Base-by-base conservation (phyloP, 768 basidiomycete genomes). In the Exidia glandulosa region DNA sequence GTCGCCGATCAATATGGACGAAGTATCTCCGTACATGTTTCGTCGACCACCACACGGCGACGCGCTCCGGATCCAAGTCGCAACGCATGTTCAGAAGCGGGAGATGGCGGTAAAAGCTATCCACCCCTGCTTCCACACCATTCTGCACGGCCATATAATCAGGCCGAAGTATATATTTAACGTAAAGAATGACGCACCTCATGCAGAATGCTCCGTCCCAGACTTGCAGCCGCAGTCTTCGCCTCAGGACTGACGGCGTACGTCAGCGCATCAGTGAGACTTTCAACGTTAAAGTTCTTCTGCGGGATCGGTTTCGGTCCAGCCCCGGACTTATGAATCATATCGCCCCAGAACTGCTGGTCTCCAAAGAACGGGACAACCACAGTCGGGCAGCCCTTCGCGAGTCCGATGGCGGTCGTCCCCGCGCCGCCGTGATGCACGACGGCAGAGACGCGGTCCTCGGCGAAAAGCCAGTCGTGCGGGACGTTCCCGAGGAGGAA, bases 281-380 rank as follows among this genome's bases (percentile, higher is more conserved):
- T 82, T 23, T 79, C 75, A 3, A 73, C 72, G 7, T 66, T 74
- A 12, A 86, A 70, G n/a, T 77, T 68, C 63, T 79, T 82, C 48
- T 80, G 79, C 3, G 76, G 79, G 57, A 84, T 84, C 2, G 83
- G 83, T 54, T 76, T 71, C 0, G 84, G 85, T 9, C 85, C 85
- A 3, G 82, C 84, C 14, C 82, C 82, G 6, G 83, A 79, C 63
- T 76, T 76, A 57, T 80, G 72, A 25, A 85, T 80, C 83, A 85
- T 85, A 23, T 14, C 62, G 75, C 77, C 79, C 80, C 81, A 81
- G 65, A 80, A 81, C 2, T 70, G 76, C 64, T 86, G 84, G 63
- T 86, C 84, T 0, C 84, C 84, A 66, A 86, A 86, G 71, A 84
- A 85, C 0, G 83, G 83, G 0, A 84, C 79, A 2, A 85, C 77